A percentile compares a stretch with the other conserved stretches of the same genome.
These are phyloP conservation scores for Trichophyton benhamiae DNA, from an alignment of 2,329 filamentous ascomycete species.

Conservation along the genomic window DNA sequence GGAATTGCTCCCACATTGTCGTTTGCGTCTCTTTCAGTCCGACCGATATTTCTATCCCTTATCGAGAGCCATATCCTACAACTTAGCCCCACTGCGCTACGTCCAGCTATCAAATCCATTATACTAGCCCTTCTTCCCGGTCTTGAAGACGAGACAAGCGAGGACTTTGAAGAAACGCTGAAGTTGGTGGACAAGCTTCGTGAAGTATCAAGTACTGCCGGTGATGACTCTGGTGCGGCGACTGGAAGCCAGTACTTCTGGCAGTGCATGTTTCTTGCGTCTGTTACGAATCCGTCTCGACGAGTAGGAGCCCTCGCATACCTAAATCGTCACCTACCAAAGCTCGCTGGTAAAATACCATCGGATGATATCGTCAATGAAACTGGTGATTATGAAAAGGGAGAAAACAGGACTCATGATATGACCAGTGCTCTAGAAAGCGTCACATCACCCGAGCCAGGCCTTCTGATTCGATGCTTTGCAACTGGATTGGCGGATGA, in stretches of 20 bases:
- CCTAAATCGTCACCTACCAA: conserved; percentile 65
- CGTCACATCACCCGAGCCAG: conserved; percentile 66
- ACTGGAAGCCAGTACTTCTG: conserved; percentile 81
- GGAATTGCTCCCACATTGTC: conserved; percentile 80
- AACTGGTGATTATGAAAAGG: conserved; percentile 16
- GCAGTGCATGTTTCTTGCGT: conserved; percentile 92
- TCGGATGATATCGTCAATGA: not conserved
- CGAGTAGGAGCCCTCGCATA: conserved; percentile 82
- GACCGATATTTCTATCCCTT: conserved; percentile 71
- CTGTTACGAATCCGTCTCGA: conserved; percentile 76
- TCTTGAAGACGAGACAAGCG: conserved; percentile 88
- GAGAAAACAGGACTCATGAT: conserved; percentile 15
- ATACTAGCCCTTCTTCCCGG: conserved; percentile 82
- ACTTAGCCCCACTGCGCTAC: conserved; percentile 56
- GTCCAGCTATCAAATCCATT: conserved; percentile 81
- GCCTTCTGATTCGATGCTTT: conserved; percentile 79
- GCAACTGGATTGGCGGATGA: conserved; percentile 77
- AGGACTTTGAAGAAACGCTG: conserved; percentile 86
- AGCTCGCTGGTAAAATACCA: conserved; percentile 40
- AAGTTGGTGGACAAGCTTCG: conserved; percentile 69
- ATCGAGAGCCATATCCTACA: conserved; percentile 68
- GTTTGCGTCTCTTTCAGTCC: conserved; percentile 85
- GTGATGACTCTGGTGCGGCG: conserved; percentile 26
- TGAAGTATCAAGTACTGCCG: conserved; percentile 32
- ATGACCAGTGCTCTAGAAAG: conserved; percentile 31